A percentile compares a stretch with the other conserved stretches of the same genome.
phyloP scores from a whole-genome alignment of 495 filamentous ascomycete species.

The Glutinoglossum americanum region DNA sequence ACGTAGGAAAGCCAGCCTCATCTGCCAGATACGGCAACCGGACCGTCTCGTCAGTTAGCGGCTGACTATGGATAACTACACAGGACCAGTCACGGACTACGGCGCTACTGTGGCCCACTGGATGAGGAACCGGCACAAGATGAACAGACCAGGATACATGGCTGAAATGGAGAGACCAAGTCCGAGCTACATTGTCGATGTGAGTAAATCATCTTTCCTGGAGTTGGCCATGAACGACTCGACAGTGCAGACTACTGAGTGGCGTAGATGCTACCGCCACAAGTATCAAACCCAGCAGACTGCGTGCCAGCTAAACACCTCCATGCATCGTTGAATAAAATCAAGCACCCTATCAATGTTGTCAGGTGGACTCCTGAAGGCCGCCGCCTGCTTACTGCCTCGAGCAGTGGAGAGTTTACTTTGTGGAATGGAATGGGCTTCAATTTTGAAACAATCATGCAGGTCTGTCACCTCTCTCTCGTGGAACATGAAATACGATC shows the following conservation, averaged over 20 bases:
- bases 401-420: constrained; percentile 92
- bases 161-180: constrained; percentile 70
- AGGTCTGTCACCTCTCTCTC: constrained; percentile 22
- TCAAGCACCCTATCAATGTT: constrained; percentile 92
- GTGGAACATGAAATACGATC: not conserved
- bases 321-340: constrained; percentile 91
- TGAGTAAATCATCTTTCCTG: constrained; percentile 22
- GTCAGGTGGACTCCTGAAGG: constrained; percentile 96
- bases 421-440: constrained; percentile 97
- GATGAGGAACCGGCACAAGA: constrained; percentile 49
- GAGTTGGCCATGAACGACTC: constrained; percentile 2
- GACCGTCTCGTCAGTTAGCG: not conserved
- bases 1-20: not conserved
- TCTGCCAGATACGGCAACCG: no score
- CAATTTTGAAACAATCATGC: constrained; percentile 98
- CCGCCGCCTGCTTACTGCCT: constrained; percentile 70
- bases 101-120: constrained; percentile 79
- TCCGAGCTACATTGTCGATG: constrained; percentile 72
- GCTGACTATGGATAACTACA: not conserved
- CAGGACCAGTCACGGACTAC: constrained; percentile 86
- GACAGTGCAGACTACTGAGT: constrained; percentile 11
- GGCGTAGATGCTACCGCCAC: constrained; percentile 64
- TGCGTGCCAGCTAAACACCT: constrained; percentile 74
- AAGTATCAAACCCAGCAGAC: constrained; percentile 56
- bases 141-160: constrained; percentile 31